phyloP scores from a whole-genome alignment of 2,329 filamentous ascomycete species.

The Fusarium ramigenum region DNA sequence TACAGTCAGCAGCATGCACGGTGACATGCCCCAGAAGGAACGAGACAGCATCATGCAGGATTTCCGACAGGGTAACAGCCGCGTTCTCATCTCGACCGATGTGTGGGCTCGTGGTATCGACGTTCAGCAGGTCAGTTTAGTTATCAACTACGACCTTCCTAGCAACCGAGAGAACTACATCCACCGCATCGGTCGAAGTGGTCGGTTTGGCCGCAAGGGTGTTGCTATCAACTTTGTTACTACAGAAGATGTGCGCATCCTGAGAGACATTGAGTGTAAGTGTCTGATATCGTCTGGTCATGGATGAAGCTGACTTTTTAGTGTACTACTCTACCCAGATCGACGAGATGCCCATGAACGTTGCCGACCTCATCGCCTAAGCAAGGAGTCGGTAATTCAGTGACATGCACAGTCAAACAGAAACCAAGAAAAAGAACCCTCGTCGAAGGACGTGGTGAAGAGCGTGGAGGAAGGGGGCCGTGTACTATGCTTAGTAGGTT shows the following conservation, averaged over 20 bases:
- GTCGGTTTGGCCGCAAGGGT: constrained; percentile 96
- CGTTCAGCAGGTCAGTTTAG: constrained; percentile 96
- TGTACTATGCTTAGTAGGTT: constrained; percentile 39
- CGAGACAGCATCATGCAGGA: constrained; percentile 99
- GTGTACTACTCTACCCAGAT: constrained; percentile 97
- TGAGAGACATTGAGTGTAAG: constrained; percentile 94
- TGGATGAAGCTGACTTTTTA: constrained; percentile 53
- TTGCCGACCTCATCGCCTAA: constrained; percentile 69
- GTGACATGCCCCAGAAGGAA: constrained; percentile 98
- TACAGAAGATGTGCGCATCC: constrained; percentile 95
- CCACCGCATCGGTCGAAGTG: constrained; percentile 95
- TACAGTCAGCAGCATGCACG: constrained; percentile 98
- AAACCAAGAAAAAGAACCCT: neutral
- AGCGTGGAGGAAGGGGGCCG: constrained; percentile 46
- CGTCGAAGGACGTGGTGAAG: constrained; percentile 30
- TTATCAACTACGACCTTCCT: constrained; percentile 99
- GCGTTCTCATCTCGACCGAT: constrained; percentile 96
- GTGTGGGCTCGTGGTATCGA: constrained; percentile 99
- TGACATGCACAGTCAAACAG: neutral
- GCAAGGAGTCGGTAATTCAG: neutral
- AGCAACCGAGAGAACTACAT: constrained; percentile 99
- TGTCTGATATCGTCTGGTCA: constrained; percentile 26
- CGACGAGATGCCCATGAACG: constrained; percentile 99
- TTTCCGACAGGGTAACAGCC: constrained; percentile 94
- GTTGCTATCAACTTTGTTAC: constrained; percentile 99